Base-by-base conservation (phyloP, 768 basidiomycete species). In the Tylopilus plumbeoviolaceoides region DNA sequence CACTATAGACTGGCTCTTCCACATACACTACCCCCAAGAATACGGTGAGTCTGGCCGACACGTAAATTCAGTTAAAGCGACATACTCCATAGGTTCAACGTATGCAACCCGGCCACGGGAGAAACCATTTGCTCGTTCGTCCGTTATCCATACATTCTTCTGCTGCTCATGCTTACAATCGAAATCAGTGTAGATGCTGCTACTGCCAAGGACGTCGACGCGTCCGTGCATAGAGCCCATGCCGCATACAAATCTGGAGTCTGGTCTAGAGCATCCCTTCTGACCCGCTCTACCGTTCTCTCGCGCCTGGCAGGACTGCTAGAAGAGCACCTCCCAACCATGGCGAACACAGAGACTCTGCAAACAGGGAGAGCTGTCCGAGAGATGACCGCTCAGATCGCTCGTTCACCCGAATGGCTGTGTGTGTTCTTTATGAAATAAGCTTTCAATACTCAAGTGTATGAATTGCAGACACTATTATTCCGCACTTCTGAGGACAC, bases 341-440 rank as follows among this genome's bases (percentile, higher is more conserved):
- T 91, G 12, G 87, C 88, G 2, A 66, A 70, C 36, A 70, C 87
- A 18, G 91, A 93, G 68, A 80, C 82, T 2, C 53, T 84, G 44
- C 90, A 93, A 67, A 92, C 90, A 0, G 91, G 90, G 11, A 76
- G 89, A 49, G 74, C 87, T n/a, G 84, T 91, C 43, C 76, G 87
- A 12, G 91, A 94, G 69, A 91, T 94, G 89, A 80, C 75, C 18
- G 82, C 82, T 0, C 91, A 94, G 68, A 75, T 94, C 4, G 72
- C 77, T 1, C 76, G 91, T 36, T 73, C 93, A 33, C 89, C 90
- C 6, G 89, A 93, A 68, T 94, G 91, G 91, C 75, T 92, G 87
- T 91, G 59, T 67, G 86, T 73, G 54, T 30, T 43, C 21, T 36
- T 50, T 12, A 15, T 35, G 40, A 47, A 10, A 25, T 17, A 23